These are phyloP conservation scores for Daedaleopsis sinensis DNA, from an alignment of 768 basidiomycete genomes.

Conservation along the genomic window DNA sequence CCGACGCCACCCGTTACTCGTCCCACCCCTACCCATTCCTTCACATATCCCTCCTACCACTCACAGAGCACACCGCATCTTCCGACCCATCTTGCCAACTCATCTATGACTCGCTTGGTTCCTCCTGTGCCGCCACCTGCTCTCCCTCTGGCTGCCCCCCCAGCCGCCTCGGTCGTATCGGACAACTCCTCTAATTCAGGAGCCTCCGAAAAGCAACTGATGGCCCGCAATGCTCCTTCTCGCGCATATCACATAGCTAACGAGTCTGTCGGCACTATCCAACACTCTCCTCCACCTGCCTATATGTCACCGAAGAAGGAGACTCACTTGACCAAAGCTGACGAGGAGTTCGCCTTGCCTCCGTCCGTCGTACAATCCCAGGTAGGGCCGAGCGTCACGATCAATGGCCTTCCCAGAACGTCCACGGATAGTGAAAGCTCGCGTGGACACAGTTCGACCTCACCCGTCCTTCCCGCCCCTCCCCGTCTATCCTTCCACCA, in stretches of 20 bases:
- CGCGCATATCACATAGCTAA: conserved; percentile 48
- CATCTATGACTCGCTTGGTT: conserved; percentile 10
- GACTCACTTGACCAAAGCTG: conserved; percentile 3
- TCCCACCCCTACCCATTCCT: conserved; percentile 15
- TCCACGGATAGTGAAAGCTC: conserved; percentile 12
- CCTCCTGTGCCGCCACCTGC: conserved; percentile 13
- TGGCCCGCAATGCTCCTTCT: conserved; percentile 40
- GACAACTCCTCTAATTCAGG: conserved; percentile 19
- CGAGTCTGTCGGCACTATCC: conserved; percentile 31
- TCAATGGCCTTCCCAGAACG: not conserved
- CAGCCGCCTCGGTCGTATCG: conserved; percentile 14
- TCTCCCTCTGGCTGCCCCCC: not conserved
- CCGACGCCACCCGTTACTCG: conserved; percentile 7
- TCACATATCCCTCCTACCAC: conserved; percentile 16
- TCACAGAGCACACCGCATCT: conserved; percentile 19
- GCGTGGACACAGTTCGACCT: not conserved
- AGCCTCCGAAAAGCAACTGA: conserved; percentile 22
- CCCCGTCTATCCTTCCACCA: conserved; percentile 61
- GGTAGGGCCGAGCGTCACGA: not conserved
- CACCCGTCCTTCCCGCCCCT: conserved; percentile 32
- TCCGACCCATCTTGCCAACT: conserved; percentile 8
- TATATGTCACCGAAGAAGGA: conserved; percentile 36
- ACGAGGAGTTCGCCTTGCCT: conserved; percentile 23
- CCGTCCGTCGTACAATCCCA: conserved; percentile 12
- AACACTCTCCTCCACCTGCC: conserved; percentile 49